These are phyloP conservation scores for Penicillium crystallinum DNA, from an alignment of 495 filamentous ascomycete species.

Conservation along the genomic window DNA sequence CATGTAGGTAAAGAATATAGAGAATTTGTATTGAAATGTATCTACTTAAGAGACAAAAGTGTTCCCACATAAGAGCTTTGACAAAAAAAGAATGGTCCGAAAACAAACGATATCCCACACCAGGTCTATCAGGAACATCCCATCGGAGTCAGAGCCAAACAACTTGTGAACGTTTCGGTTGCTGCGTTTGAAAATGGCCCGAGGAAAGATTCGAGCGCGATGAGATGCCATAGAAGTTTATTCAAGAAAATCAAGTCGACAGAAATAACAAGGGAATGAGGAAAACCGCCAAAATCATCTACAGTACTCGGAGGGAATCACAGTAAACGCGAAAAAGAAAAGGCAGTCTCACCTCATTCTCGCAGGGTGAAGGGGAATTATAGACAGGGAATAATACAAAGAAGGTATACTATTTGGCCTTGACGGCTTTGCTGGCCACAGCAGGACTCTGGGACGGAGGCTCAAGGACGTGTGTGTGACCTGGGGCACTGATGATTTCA, in stretches of 20 bases:
- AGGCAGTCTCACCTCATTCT: neutral
- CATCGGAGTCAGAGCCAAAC: neutral
- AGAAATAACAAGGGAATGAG: neutral
- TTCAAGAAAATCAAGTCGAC: constrained; percentile 9
- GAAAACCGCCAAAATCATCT: constrained; percentile 6
- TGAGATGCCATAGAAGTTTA: neutral
- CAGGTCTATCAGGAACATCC: neutral
- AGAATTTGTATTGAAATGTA: neutral
- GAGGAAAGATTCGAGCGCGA: neutral
- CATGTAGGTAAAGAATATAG: neutral
- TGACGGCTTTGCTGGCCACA: constrained; percentile 39
- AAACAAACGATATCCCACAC: neutral
- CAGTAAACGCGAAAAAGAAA: neutral
- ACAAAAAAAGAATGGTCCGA: neutral
- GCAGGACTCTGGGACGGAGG: constrained; percentile 46
- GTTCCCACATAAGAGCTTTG: neutral
- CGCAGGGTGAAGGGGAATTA: constrained; percentile 10
- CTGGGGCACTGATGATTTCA: constrained; percentile 45
- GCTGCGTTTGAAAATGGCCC: neutral
- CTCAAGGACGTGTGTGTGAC: constrained; percentile 60
- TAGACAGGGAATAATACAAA: constrained; percentile 20
- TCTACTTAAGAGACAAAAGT: neutral
- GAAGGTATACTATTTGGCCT: constrained; percentile 28
- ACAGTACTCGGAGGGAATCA: constrained; percentile 3
- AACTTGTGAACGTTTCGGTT: no score